Evolutionary conservation across 2,329 filamentous ascomycete species (phyloP).

Genomic region (Hymenoscyphus salicellus): DNA sequence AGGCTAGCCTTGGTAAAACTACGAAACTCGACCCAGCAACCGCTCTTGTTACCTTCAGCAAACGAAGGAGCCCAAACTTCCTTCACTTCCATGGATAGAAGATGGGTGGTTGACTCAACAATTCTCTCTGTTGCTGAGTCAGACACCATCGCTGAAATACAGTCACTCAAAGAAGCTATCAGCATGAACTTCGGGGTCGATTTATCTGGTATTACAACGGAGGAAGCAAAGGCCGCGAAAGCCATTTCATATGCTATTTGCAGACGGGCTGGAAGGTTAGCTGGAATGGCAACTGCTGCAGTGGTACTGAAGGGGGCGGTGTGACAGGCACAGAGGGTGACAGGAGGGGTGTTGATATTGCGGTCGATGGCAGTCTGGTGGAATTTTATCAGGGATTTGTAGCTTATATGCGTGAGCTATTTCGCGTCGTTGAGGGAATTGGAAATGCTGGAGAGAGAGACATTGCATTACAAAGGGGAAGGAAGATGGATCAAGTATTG

Average conservation of each 20-base stretch:
- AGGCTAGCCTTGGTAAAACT: conserved; percentile 73
- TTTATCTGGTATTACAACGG: no score
- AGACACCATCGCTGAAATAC: conserved; percentile 70
- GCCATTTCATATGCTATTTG: no score
- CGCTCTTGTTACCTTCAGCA: conserved; percentile 70
- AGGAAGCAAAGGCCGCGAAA: no score
- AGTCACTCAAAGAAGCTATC: conserved; percentile 73
- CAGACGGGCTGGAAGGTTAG: no score
- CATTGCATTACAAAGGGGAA: background rate
- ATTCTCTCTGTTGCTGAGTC: conserved; percentile 84
- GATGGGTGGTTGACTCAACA: conserved; percentile 91
- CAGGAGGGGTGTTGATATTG: conserved; percentile 75
- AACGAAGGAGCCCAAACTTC: no score
- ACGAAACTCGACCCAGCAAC: conserved; percentile 60
- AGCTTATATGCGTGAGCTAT: background rate
- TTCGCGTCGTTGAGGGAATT: background rate
- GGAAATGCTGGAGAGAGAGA: background rate
- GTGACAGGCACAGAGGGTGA: conserved; percentile 30
- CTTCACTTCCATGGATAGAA: conserved; percentile 64
- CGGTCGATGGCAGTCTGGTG: conserved; percentile 89
- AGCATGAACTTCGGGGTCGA: no score
- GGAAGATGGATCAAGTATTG: background rate
- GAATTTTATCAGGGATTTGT: conserved; percentile 95
- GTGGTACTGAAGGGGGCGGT: no score
- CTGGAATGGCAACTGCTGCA: no score